Conservation (phyloP, 225 moss, liverwort and hornwort species). For the Physcomitrium patens region DNA sequence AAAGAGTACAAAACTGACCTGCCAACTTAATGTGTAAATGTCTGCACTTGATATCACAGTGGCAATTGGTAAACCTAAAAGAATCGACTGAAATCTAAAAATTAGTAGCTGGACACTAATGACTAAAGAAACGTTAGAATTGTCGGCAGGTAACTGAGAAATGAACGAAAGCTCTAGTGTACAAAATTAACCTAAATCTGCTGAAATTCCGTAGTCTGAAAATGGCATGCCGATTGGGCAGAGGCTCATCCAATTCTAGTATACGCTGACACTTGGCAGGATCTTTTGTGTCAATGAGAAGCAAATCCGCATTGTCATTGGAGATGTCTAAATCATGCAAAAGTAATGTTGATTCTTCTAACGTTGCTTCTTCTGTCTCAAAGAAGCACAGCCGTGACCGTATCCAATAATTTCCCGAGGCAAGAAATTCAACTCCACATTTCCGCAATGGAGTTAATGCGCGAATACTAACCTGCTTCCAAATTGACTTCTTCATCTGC, state of each 20-base stretch:
- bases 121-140: not conserved
- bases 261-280: slow-evolving; percentile 31
- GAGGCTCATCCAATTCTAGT: slow-evolving; percentile 48
- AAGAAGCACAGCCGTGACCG: slow-evolving; percentile 13
- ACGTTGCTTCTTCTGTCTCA: not conserved
- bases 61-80: slow-evolving; percentile 31
- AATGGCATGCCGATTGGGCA: slow-evolving; percentile 55
- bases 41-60: not conserved
- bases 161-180: slow-evolving; percentile 30
- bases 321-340: not conserved
- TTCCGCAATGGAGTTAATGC: not conserved
- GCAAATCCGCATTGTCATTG: slow-evolving; percentile 13
- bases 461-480: not conserved
- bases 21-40: not conserved
- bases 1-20: slow-evolving; percentile 17
- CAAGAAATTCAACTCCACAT: not conserved
- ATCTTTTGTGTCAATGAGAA: not conserved
- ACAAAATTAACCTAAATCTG: slow-evolving; percentile 33
- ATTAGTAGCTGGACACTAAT: slow-evolving; percentile 3
- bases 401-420: slow-evolving; percentile 3
- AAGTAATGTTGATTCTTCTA: not conserved
- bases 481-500: slow-evolving; percentile 40
- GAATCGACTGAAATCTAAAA: slow-evolving; percentile 22
- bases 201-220: slow-evolving; percentile 26
- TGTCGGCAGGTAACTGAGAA: not conserved